phyloP scores from a whole-genome alignment of 306 rosid genomes.

The Gleditsia sinensis region DNA sequence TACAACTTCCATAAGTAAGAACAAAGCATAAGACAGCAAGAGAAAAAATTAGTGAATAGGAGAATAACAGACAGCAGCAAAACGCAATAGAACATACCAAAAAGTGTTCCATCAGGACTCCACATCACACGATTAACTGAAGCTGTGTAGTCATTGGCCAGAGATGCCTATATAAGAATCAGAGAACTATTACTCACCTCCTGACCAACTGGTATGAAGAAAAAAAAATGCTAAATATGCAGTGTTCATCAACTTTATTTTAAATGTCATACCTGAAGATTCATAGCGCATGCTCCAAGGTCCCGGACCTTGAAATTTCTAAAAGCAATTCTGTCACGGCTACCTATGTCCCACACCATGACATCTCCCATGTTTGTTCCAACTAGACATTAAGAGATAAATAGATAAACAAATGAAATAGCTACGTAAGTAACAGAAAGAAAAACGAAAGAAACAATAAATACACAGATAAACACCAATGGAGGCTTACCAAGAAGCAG shows the following conservation, averaged over 20 bases:
- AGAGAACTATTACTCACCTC: conserved; percentile 33
- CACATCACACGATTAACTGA: conserved; percentile 88
- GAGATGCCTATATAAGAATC: conserved; percentile 63
- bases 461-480: conserved; percentile 2
- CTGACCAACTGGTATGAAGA: conserved; percentile 7
- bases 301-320: conserved; percentile 89
- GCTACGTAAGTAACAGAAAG: not conserved
- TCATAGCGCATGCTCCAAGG: conserved; percentile 56
- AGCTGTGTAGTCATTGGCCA: conserved; percentile 71
- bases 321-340: conserved; percentile 72
- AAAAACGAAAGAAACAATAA: conserved; percentile 6
- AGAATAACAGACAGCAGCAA: conserved; percentile 12
- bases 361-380: conserved; percentile 90
- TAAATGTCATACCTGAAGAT: conserved; percentile 69
- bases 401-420: conserved; percentile 11
- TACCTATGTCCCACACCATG: conserved; percentile 82
- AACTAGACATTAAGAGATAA: conserved; percentile 50
- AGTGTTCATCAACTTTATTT: conserved; percentile 4
- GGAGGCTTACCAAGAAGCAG: conserved; percentile 79
- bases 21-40: not conserved
- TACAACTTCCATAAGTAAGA: not conserved
- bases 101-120: conserved; percentile 90
- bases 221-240: conserved; percentile 20
- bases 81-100: conserved; percentile 56
- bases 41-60: conserved; percentile 5